Percentiles rank a stretch among this genome's conserved stretches.
phyloP scores from a whole-genome alignment of 2,329 filamentous ascomycete genomes.

The Gaeumannomyces sp. region DNA sequence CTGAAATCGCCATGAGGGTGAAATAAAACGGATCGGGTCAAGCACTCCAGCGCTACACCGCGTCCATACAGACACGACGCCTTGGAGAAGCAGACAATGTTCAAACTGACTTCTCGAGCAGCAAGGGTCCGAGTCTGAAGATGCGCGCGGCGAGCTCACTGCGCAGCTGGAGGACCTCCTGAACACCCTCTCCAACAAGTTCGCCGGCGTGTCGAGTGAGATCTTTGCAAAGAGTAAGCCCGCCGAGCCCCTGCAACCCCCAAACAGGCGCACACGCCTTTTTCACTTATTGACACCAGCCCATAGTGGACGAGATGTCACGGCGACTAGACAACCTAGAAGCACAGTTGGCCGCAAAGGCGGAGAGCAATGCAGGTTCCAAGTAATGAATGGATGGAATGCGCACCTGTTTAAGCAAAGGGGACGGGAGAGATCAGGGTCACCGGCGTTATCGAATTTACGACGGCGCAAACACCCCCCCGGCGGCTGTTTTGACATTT shows the following conservation, averaged over 20 bases:
- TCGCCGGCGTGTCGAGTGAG: slow-evolving; percentile 76
- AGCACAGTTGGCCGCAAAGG: slow-evolving; percentile 58
- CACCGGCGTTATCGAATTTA: neutral
- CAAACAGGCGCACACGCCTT: neutral
- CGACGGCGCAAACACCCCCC: slow-evolving; percentile 1
- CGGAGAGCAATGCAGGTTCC: slow-evolving; percentile 24
- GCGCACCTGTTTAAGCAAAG: neutral
- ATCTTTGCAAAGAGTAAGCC: slow-evolving; percentile 79
- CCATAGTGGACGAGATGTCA: slow-evolving; percentile 88
- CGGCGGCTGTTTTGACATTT: slow-evolving; percentile 7
- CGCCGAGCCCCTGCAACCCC: neutral
- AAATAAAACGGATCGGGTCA: too few relatives aligned
- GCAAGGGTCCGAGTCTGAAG: slow-evolving; percentile 26
- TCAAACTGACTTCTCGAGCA: slow-evolving; percentile 20
- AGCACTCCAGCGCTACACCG: neutral
- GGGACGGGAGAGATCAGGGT: neutral
- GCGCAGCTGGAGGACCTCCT: slow-evolving; percentile 81
- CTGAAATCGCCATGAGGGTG: neutral
- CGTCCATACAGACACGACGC: too few relatives aligned
- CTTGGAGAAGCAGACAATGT: neutral
- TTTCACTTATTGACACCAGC: neutral
- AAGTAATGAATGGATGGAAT: neutral
- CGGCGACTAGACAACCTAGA: slow-evolving; percentile 78
- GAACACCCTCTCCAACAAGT: slow-evolving; percentile 78
- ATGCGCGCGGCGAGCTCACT: slow-evolving; percentile 58